phyloP scores from a whole-genome alignment of 2,329 filamentous ascomycete species.

The Blastomyces gilchristii region DNA sequence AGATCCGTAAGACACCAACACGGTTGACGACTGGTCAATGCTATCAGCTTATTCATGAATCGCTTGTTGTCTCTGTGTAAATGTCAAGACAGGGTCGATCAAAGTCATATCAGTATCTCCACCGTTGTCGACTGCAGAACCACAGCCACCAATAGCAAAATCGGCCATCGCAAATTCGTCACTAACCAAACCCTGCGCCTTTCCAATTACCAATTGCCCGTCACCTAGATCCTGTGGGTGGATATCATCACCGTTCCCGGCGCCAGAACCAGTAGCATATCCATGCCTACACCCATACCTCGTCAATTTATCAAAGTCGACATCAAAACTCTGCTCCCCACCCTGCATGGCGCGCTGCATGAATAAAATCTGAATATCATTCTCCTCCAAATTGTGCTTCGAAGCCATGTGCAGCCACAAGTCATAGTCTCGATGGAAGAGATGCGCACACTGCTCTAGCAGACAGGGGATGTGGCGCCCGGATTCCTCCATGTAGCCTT shows the following conservation, averaged over 20 bases:
- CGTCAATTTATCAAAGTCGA: slow-evolving; percentile 12
- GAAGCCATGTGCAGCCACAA: slow-evolving; percentile 46
- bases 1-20: background rate
- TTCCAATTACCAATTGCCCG: background rate
- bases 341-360: slow-evolving; percentile 31
- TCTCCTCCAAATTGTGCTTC: slow-evolving; percentile 29
- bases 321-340: slow-evolving; percentile 18
- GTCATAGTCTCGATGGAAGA: slow-evolving; percentile 50
- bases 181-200: background rate
- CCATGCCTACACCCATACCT: slow-evolving; percentile 12
- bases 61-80: slow-evolving; percentile 11
- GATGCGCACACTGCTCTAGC: slow-evolving; percentile 40
- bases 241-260: background rate
- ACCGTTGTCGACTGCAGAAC: background rate
- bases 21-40: background rate
- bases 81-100: slow-evolving; percentile 28
- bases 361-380: slow-evolving; percentile 33
- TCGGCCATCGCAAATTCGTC: slow-evolving; percentile 7
- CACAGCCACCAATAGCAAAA: background rate
- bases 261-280: slow-evolving; percentile 10
- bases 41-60: background rate
- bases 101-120: slow-evolving; percentile 24
- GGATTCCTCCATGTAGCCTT: slow-evolving; percentile 43
- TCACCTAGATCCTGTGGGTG: slow-evolving; percentile 5
- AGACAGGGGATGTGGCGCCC: slow-evolving; percentile 44